phyloP scores from a whole-genome alignment of 2,329 filamentous ascomycete genomes.

The Ascochyta viciae-villosae region DNA sequence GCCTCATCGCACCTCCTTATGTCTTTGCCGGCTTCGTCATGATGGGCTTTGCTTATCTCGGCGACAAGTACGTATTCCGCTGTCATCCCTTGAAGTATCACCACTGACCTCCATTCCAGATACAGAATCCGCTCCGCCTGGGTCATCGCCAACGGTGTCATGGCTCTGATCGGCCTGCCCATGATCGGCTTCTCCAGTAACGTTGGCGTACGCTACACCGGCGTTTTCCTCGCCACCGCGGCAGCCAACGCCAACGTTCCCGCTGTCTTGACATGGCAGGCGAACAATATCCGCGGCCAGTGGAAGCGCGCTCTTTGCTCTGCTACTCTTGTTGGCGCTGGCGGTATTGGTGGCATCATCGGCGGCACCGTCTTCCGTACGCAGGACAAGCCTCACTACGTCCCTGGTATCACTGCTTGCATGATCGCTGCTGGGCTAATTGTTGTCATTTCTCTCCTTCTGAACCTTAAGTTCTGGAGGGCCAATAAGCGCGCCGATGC shows the following conservation, averaged over 20 bases:
- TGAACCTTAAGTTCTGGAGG: conserved; percentile 43
- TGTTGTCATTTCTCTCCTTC: conserved; percentile 40
- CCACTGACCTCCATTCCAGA: background rate
- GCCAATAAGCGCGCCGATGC: conserved; percentile 49
- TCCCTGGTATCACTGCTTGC: conserved; percentile 47
- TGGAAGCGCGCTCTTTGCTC: conserved; percentile 85
- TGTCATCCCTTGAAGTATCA: background rate
- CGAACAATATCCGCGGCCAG: conserved; percentile 86
- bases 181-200: conserved; percentile 73
- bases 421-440: conserved; percentile 47
- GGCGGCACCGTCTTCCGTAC: conserved; percentile 73
- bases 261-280: conserved; percentile 76
- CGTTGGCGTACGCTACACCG: conserved; percentile 61
- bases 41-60: conserved; percentile 65
- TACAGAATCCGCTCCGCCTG: conserved; percentile 71
- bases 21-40: conserved; percentile 41
- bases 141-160: conserved; percentile 68
- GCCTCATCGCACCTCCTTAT: conserved; percentile 38
- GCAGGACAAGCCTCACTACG: conserved; percentile 48
- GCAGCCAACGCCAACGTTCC: conserved; percentile 81
- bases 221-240: conserved; percentile 75
- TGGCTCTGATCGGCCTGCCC: conserved; percentile 72
- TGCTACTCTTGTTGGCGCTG: conserved; percentile 76
- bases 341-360: conserved; percentile 80
- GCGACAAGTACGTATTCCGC: conserved; percentile 60